Evolutionary conservation across 495 filamentous ascomycete genomes (phyloP), one percentile per base, ranked within the genome.

Genomic region (Tuber microsphaerosporum): DNA sequence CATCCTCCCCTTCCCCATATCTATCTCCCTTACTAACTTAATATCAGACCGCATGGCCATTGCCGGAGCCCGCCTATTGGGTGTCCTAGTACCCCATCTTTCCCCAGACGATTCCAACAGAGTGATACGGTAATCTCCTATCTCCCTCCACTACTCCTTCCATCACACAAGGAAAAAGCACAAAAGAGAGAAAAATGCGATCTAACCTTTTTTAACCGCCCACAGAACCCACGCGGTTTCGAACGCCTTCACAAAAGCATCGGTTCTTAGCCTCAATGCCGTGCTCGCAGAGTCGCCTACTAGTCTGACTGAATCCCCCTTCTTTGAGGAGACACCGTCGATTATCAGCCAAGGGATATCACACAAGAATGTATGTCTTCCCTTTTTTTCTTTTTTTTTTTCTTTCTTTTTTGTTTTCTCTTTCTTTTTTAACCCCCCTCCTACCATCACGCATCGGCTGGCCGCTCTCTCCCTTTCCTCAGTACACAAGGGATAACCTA

Each of bases 51-150:
- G 87, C 45, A 94, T 97, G 87, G 88, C 90, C 22, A 93, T 97
- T 71, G 97, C 94, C 26, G 91, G 96, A 81, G 94, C 95, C 17
- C 91, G 90, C 74, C 87, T 99, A 41, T 90, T 99, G 46, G 94
- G 94, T 74, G 93, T 92, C 8, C 86, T 99, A 31, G 89, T 97
- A 78, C 94, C 92, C 85, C 92, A 93, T 74, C 87, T 97, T 2
- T 89, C 92, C 12, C 76, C 86, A 26, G 89, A 92, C 6, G 88
- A 87, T 75, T 90, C 92, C 4, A 84, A 86, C 0, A 85, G 86
- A 73, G 84, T 97, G 68, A 88, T 99, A 78, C 97, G 93, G 88
- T 89, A 85, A 75, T 86, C 83, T 39, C 71, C 39, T 19, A 56
- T 51, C 45, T 22, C 65, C 34, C 41, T 44, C 34, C 56, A 48